Evolutionary conservation across 306 rosid species (phyloP), one percentile per base, ranked within the genome.

Genomic region (Acacia melanoxylon): DNA sequence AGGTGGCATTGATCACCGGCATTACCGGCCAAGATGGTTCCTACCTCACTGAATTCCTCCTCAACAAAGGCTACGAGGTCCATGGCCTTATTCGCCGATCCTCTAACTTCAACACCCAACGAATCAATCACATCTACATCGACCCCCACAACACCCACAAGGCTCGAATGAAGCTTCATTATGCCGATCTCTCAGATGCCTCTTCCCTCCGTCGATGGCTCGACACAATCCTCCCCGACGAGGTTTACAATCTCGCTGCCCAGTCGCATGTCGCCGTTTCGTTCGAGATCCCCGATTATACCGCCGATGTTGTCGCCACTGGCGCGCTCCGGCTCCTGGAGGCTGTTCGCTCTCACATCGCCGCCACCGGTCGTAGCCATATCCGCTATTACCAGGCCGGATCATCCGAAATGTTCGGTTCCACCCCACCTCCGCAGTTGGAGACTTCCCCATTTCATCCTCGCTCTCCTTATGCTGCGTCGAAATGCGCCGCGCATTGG

Each of bases 161-260:
- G 92, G 98, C 97, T 1, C 91, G 87, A 13, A 96, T 96, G 99
- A 96, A 96, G 89, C 99, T 96, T 69, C 99, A 96, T 93, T 96
- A 92, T 62, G 98, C 99, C 13, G 99, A 96, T 81, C 99, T 96
- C 86, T 78, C 91, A 70, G 99, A 96, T 78, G 98, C 99, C 74
- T 96, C 99, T 49, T 96, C 99, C 20, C 99, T 96, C 81, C 99
- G 99, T 68, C 94, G 99, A 25, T 93, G 99, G 98, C 88, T 96
- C 84, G 99, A 96, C 81, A 90, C 87, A 14, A 88, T 96, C 77
- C 91, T 51, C 59, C 99, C 99, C 71, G 97, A 93, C 49, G 98
- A 93, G 91, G 97, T 96, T 51, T 96, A 93, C 92, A 96, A 96
- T 68, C 99, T 96, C 82, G 98, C 99, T 15, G 98, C 99, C 37